A percentile compares a stretch with the other conserved stretches of the same genome.
Evolutionary conservation across 345 rosid species (phyloP).

Genomic region (Eucalyptus paniculata): DNA sequence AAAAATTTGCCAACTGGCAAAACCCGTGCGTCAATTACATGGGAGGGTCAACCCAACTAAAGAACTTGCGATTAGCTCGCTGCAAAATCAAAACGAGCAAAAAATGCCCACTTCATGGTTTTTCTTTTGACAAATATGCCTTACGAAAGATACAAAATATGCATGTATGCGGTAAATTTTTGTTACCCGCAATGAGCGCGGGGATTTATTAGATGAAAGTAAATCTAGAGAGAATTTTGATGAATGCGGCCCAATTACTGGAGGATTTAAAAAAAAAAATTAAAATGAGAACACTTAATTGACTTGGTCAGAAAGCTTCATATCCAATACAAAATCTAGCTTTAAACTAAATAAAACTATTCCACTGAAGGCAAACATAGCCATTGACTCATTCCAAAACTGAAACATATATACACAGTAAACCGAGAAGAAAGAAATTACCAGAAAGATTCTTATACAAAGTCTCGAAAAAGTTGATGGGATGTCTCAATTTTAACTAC

Average conservation of each 20-base stretch:
- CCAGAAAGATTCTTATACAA: neutral
- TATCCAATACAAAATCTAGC: neutral
- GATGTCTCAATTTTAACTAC: neutral
- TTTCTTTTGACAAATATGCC: neutral
- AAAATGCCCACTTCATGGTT: neutral
- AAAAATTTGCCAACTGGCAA: neutral
- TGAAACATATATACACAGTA: neutral
- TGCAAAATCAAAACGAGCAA: neutral
- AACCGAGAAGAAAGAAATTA: neutral
- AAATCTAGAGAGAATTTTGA: neutral
- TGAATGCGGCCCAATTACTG: neutral
- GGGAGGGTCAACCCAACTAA: neutral
- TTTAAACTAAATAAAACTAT: neutral
- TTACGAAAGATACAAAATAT: neutral
- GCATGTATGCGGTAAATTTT: neutral
- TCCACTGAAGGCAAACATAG: neutral
- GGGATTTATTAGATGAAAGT: neutral
- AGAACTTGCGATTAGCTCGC: neutral
- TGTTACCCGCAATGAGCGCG: neutral
- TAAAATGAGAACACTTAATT: neutral
- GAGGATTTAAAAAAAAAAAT: neutral
- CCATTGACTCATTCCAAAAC: neutral
- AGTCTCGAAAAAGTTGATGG: neutral
- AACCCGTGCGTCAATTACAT: neutral
- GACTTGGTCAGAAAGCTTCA: neutral